A percentile compares a stretch with the other conserved stretches of the same genome.
phyloP scores from a whole-genome alignment of 228 moss, liverwort and hornwort genomes.

The Sphagnum magellanicum region DNA sequence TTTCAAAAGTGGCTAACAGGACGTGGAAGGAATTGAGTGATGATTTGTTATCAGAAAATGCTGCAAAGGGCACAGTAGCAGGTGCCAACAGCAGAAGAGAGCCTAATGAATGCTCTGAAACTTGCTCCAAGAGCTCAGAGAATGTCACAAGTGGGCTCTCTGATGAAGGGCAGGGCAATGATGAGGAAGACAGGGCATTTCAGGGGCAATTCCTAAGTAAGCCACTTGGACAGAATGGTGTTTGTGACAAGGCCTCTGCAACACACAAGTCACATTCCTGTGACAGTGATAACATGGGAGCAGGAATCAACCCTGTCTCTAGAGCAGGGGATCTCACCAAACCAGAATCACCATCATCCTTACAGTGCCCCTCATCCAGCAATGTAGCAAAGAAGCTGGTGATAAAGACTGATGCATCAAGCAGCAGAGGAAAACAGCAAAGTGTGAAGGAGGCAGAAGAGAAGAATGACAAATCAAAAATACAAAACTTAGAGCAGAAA shows the following conservation, averaged over 20 bases:
- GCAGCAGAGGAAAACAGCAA: constrained; percentile 13
- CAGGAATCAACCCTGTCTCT: constrained; percentile 38
- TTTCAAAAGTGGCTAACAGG: no score
- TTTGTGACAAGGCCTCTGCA: constrained; percentile 76
- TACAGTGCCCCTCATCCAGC: constrained; percentile 40
- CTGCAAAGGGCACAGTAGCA: constrained; percentile 34
- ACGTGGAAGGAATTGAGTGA: background rate
- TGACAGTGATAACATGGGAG: constrained; percentile 68
- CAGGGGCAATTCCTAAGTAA: constrained; percentile 38
- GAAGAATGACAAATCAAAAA: constrained; percentile 21
- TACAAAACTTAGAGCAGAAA: constrained; percentile 44
- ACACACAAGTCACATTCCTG: constrained; percentile 86
- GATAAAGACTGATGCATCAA: constrained; percentile 32
- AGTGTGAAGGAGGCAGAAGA: constrained; percentile 24
- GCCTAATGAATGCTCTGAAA: constrained; percentile 39
- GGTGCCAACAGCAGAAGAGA: constrained; percentile 27
- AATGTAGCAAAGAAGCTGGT: constrained; percentile 39
- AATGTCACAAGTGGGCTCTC: constrained; percentile 63
- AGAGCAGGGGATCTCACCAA: constrained; percentile 43
- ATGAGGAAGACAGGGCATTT: constrained; percentile 27
- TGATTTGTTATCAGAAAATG: constrained; percentile 37
- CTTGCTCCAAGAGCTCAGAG: constrained; percentile 85
- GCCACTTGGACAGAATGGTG: constrained; percentile 28
- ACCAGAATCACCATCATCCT: constrained; percentile 55
- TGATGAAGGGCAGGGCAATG: constrained; percentile 44